Percentiles rank a stretch among this genome's conserved stretches.
Evolutionary conservation across 805 yeast species (phyloP).

Genomic region (Starmerella powellii): DNA sequence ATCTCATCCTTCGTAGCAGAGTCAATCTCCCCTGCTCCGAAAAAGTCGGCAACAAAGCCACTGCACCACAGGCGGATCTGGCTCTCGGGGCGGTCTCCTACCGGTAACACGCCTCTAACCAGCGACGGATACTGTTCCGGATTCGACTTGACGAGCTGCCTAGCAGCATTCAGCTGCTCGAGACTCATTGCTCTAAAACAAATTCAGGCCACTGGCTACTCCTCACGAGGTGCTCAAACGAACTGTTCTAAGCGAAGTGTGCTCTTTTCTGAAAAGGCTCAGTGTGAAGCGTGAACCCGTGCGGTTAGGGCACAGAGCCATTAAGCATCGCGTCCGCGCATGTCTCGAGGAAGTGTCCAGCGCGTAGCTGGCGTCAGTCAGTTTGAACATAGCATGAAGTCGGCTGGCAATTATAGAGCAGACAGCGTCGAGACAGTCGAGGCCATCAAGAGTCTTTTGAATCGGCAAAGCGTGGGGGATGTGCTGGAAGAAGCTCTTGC

Average conservation of each 20-base stretch:
- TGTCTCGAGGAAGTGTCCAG: too few relatives aligned
- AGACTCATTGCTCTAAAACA: slow-evolving; percentile 18
- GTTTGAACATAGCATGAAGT: too few relatives aligned
- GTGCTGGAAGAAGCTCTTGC: not conserved
- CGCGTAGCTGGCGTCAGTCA: too few relatives aligned
- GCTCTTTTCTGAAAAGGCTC: too few relatives aligned
- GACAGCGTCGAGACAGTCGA: slow-evolving; percentile 2
- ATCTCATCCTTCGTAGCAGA: slow-evolving; percentile 21
- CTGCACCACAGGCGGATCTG: slow-evolving; percentile 30
- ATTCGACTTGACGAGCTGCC: slow-evolving; percentile 27
- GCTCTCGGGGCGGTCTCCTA: slow-evolving; percentile 28
- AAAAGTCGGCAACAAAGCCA: slow-evolving; percentile 30
- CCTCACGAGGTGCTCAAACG: too few relatives aligned
- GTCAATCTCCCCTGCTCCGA: slow-evolving; percentile 25
- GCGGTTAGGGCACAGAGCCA: too few relatives aligned
- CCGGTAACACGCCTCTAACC: slow-evolving; percentile 29
- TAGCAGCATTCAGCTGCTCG: slow-evolving; percentile 31
- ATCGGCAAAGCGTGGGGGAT: not conserved
- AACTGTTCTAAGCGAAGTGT: too few relatives aligned
- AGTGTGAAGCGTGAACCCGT: too few relatives aligned
- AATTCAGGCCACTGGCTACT: too few relatives aligned
- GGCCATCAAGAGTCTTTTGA: not conserved
- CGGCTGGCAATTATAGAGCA: not conserved
- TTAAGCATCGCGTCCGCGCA: too few relatives aligned
- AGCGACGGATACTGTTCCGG: slow-evolving; percentile 30